These are phyloP conservation scores for Aspergillus sp. DNA, from an alignment of 2,329 filamentous ascomycete genomes.

Conservation along the genomic window DNA sequence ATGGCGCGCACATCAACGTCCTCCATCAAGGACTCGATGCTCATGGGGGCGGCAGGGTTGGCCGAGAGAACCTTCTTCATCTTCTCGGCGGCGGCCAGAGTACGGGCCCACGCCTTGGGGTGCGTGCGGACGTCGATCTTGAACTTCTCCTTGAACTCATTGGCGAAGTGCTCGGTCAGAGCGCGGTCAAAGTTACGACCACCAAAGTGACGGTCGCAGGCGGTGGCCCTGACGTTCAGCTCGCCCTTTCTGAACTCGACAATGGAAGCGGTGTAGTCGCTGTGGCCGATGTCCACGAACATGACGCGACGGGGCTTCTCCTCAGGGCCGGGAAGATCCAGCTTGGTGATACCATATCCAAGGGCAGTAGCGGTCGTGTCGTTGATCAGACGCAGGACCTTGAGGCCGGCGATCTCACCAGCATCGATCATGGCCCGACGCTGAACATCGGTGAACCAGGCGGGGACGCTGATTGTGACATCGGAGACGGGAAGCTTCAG, in stretches of 20 bases:
- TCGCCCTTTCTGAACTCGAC: constrained; percentile 98
- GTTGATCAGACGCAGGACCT: constrained; percentile 92
- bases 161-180: constrained; percentile 88
- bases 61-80: constrained; percentile 97
- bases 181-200: constrained; percentile 96
- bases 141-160: constrained; percentile 96
- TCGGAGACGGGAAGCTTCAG: constrained; percentile 89
- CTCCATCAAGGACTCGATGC: constrained; percentile 98
- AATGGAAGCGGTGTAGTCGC: constrained; percentile 90
- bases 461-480: constrained; percentile 88
- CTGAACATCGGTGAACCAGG: constrained; percentile 97
- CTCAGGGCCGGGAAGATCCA: constrained; percentile 82
- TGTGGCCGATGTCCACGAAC: constrained; percentile 94
- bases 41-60: constrained; percentile 87
- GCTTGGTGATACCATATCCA: constrained; percentile 96
- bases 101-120: constrained; percentile 83
- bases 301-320: constrained; percentile 89
- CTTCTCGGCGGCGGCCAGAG: constrained; percentile 88
- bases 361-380: constrained; percentile 95
- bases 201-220: constrained; percentile 94
- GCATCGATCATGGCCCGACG: constrained; percentile 86
- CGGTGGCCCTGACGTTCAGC: constrained; percentile 86
- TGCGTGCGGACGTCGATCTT: constrained; percentile 94
- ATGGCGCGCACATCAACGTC: constrained; percentile 87
- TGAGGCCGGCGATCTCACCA: constrained; percentile 88